These are phyloP conservation scores for Cyclotella kingstonii DNA, from an alignment of 108 stramenopile species.

Conservation along the genomic window DNA sequence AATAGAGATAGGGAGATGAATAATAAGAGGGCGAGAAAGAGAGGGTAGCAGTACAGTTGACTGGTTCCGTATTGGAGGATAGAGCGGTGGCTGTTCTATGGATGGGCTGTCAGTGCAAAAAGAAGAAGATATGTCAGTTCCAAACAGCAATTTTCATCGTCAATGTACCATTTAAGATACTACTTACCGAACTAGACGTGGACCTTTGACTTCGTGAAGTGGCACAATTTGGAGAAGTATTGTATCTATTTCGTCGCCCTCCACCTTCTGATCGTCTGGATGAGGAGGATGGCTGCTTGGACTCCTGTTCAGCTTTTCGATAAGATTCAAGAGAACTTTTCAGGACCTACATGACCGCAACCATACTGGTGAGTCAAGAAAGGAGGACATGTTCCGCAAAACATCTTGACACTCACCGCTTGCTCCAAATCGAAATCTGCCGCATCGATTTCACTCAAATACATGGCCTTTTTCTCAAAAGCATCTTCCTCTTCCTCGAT, in stretches of 20 bases:
- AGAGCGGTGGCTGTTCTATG: slow-evolving; percentile 17
- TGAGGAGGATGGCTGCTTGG: slow-evolving; percentile 46
- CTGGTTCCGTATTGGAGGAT: slow-evolving; percentile 1
- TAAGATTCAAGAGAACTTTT: slow-evolving; percentile 63
- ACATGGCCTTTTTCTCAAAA: slow-evolving; percentile 63
- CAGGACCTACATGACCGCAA: slow-evolving; percentile 54
- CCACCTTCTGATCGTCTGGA: slow-evolving; percentile 14
- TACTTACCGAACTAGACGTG: slow-evolving; percentile 34
- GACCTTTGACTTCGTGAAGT: slow-evolving; percentile 25
- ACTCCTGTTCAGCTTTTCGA: slow-evolving; percentile 52
- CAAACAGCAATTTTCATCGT: too few species aligned
- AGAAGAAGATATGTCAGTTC: too few species aligned
- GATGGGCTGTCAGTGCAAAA: slow-evolving; percentile 12
- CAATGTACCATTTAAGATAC: background rate
- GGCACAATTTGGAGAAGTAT: slow-evolving; percentile 15
- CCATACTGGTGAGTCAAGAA: background rate
- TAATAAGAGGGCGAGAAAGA: background rate
- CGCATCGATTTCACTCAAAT: slow-evolving; percentile 72
- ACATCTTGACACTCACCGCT: slow-evolving; percentile 44
- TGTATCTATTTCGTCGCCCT: slow-evolving; percentile 23
- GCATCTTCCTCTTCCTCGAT: slow-evolving; percentile 36
- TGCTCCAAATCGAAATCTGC: slow-evolving; percentile 85
- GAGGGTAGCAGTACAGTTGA: slow-evolving; percentile 6
- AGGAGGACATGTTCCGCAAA: background rate
- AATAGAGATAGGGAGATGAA: slow-evolving; percentile 14